These are phyloP conservation scores for Prunus padus DNA, from an alignment of 306 rosid species.

Conservation along the genomic window DNA sequence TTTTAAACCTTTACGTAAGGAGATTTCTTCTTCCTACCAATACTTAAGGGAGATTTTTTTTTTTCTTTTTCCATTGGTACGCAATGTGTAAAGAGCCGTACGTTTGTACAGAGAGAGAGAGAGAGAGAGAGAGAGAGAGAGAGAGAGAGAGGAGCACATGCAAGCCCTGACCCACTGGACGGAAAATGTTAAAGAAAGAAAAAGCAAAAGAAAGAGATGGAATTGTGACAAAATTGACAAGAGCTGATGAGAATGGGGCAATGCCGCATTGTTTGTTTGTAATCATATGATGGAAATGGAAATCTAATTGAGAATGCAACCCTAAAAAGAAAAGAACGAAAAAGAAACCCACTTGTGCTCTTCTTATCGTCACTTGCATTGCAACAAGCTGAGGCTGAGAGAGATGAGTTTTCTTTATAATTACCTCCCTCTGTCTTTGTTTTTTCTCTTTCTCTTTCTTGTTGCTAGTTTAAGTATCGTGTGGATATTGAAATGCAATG, in stretches of 20 bases:
- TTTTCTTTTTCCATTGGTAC: not conserved
- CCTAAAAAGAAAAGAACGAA: not conserved
- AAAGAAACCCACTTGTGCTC: not conserved
- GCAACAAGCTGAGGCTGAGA: constrained; percentile 5
- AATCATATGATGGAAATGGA: not conserved
- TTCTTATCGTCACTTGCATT: not conserved
- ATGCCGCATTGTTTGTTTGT: not conserved
- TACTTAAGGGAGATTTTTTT: too few species aligned
- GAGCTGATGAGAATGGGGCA: not conserved
- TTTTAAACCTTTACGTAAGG: too few species aligned
- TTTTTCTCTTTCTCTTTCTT: not conserved
- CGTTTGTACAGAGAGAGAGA: not conserved
- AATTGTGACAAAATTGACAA: not conserved
- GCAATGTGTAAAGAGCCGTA: not conserved
- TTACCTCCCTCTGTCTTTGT: not conserved
- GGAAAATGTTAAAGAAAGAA: not conserved
- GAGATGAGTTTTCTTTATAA: not conserved
- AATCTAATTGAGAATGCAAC: not conserved
- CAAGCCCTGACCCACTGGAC: not conserved
- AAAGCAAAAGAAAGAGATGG: not conserved
- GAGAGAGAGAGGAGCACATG: too few species aligned
- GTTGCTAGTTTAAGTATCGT: not conserved
- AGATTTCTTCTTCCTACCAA: too few species aligned
- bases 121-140: too few species aligned
- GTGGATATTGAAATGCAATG: not conserved